A percentile compares a stretch with the other conserved stretches of the same genome.
Conservation (phyloP, 768 basidiomycete species). For the Podaxis sp. region DNA sequence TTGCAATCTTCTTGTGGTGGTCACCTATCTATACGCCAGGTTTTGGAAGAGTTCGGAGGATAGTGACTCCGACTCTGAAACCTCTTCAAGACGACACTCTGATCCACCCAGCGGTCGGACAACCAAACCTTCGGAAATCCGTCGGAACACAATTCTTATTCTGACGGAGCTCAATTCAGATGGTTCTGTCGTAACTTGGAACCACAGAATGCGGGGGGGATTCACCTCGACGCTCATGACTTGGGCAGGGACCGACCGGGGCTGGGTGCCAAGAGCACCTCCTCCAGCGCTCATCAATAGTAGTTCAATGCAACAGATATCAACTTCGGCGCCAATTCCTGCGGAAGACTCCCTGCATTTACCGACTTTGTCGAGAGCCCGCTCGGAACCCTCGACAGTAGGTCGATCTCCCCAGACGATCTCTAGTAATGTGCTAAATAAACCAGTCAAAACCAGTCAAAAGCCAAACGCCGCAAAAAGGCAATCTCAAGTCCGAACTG, state of each 20-base stretch:
- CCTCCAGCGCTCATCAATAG: not conserved
- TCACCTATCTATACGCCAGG: conserved; percentile 3
- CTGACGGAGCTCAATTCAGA: conserved; percentile 3
- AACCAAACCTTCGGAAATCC: not conserved
- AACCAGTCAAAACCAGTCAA: not conserved
- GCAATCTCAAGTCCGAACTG: too few relatives aligned
- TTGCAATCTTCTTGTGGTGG: conserved; percentile 4
- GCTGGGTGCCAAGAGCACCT: not conserved
- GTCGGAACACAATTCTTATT: not conserved
- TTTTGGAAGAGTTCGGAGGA: not conserved
- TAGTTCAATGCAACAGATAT: not conserved
- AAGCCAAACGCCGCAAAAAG: too few relatives aligned
- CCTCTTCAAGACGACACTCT: not conserved
- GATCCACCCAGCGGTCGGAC: not conserved
- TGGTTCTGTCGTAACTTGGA: not conserved
- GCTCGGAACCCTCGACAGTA: not conserved
- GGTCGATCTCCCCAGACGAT: not conserved
- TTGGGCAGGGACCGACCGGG: not conserved
- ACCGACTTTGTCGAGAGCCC: not conserved
- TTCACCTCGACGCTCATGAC: not conserved
- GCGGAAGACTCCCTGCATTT: not conserved
- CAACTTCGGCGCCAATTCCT: not conserved
- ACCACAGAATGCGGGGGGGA: not conserved
- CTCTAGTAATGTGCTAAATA: not conserved
- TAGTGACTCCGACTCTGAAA: not conserved